Evolutionary conservation across 2,329 filamentous ascomycete genomes (phyloP), one percentile per base, ranked within the genome.

Genomic region (Aspergillus awamori): DNA sequence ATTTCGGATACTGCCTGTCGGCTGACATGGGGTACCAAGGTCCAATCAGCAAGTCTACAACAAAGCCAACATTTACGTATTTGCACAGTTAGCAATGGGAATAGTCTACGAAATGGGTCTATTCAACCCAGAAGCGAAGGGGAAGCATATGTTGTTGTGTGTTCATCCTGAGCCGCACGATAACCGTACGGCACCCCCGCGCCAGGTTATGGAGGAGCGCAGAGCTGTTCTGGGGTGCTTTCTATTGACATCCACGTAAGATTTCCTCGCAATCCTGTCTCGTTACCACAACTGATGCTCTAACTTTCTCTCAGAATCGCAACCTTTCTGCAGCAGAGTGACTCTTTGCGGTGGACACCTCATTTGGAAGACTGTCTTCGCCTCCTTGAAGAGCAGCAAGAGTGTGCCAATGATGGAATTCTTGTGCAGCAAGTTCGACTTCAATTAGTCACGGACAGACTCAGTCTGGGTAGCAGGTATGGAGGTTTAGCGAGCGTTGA

Each of bases 301-400:
- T 53, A 53, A 53, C 33, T 4, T 26, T 15, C 61, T 70, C 64
- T 3, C 17, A 83, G 80, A 28, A 70, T 76, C 55, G 70, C 79
- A 4, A 73, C 73, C 1, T 81, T 79, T 53, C 74, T 84, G 15
- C 80, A 79, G 33, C 80, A 80, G 51, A 77, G 80, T 53, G 84
- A 87, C 55, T 65, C 79, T 0, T 75, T 88, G 51, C 78, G 76
- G 1, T 89, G 86, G 86, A 87, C 82, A 0, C 65, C 81, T 0
- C 81, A 86, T 52, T 81, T 89, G 76, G 85, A 87, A 20, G 84
- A 87, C 17, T 84, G 81, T 36, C 74, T 88, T 0, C 71, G 78
- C 7, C 64, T 77, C 0, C 70, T 89, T 0, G 75, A 77, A 5
- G 74, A 78, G 26, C 72, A 77, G 1, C 76, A 76, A 4, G 83